phyloP scores from a whole-genome alignment of 371 early-diverging fungal genomes.

The Mucor saturninus region DNA sequence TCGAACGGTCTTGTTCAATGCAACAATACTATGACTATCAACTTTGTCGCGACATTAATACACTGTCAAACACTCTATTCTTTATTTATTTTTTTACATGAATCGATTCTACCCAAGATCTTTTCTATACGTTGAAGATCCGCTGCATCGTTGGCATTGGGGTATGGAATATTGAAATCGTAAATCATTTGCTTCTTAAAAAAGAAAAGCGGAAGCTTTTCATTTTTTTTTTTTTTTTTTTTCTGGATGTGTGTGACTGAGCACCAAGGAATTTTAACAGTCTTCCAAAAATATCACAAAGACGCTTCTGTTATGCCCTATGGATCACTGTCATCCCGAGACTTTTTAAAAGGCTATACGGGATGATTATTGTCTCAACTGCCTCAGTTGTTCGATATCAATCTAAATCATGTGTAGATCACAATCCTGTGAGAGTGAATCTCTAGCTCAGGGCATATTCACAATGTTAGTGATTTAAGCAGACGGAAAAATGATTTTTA shows the following conservation, averaged over 20 bases:
- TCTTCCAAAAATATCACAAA: too few species aligned
- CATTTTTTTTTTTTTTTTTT: not conserved
- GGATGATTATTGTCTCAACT: too few species aligned
- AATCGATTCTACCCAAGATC: constrained; percentile 46
- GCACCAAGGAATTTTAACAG: too few species aligned
- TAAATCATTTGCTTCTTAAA: constrained; percentile 49
- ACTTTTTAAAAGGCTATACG: too few species aligned
- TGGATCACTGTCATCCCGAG: too few species aligned
- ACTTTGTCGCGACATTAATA: constrained; percentile 3
- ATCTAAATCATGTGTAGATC: too few species aligned
- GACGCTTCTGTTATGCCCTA: too few species aligned
- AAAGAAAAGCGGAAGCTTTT: not conserved
- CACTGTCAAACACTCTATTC: not conserved
- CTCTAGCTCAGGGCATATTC: too few species aligned
- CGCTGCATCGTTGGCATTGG: constrained; percentile 27
- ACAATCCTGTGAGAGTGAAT: too few species aligned
- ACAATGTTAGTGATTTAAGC: too few species aligned
- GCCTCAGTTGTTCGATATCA: too few species aligned
- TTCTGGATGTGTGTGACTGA: not conserved
- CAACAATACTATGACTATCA: constrained; percentile 73
- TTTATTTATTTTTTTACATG: constrained; percentile 30
- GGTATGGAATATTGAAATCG: constrained; percentile 69
- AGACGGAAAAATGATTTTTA: too few species aligned
- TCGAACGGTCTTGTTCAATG: constrained; percentile 67
- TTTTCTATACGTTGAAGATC: constrained; percentile 42